Evolutionary conservation across 2,329 filamentous ascomycete species (phyloP), one percentile per base, ranked within the genome.

Genomic region (Diplocarpon mali): DNA sequence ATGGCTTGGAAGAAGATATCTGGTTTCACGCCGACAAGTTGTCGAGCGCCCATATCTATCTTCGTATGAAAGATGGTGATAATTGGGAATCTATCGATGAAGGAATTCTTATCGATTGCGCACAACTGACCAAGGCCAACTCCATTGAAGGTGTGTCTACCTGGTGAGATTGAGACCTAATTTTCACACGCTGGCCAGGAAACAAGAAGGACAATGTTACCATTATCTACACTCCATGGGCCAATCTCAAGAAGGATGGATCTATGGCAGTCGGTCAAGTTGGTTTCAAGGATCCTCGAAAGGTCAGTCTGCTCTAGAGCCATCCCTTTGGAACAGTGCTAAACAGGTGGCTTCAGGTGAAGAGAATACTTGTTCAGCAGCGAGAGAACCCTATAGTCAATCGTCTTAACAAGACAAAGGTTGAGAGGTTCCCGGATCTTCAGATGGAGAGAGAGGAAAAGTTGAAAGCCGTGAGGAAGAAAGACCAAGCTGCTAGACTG

Each of bases 11-110:
- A 40, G 83, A 94, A 63, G 92, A 98, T 69, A 80, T 98, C 59
- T 98, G 92, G 92, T 98, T 98, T 62, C 92, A 98, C 71, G 92
- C 83, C 57, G 92, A 98, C 71, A 98, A 98, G 64, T 75, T 98
- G 29, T 95, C 89, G 35, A 93, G 85, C 57, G 92, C 92, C 2
- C 92, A 98, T 67, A 87, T 98, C 58, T 98, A 98, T 67, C 77
- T 98, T 29, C 83, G 92, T 29, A 73, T 96, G 55, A 72, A 70
- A 13, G 80, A 90, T 35, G 83, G 79, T 46, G 78, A 92, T 54
- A 71, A 75, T 34, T 98, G 92, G 92, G 88, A 95, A 40, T 66
- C 72, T 35, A 86, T 98, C 47, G 80, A 85, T 0, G 61, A 78
- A 49, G 76, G 77, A 3, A 72, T 98, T 24, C 62, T 98, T 48